Evolutionary conservation across 2,329 filamentous ascomycete species (phyloP).

Genomic region (Raffaelea ambrosiae): DNA sequence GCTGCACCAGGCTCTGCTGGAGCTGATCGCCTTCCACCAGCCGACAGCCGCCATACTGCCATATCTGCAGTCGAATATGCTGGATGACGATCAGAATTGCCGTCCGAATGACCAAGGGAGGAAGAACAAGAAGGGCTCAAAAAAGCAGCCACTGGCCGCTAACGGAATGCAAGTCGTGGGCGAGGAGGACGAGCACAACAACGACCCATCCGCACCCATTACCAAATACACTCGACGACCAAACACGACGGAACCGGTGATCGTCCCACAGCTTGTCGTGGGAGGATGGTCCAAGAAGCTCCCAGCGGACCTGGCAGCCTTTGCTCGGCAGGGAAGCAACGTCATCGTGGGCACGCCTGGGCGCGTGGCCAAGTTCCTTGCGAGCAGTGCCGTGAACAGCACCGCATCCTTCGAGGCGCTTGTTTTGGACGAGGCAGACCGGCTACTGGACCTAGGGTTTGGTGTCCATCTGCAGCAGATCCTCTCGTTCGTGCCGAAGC

Average conservation of each 20-base stretch:
- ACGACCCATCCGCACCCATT: slow-evolving; percentile 1
- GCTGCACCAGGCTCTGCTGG: slow-evolving; percentile 73
- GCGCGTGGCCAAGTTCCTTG: slow-evolving; percentile 76
- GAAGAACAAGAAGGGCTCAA: slow-evolving; percentile 39
- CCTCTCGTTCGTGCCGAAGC: slow-evolving; percentile 76
- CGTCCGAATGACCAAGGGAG: not conserved
- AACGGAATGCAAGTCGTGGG: slow-evolving; percentile 12
- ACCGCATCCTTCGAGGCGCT: slow-evolving; percentile 87
- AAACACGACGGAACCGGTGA: slow-evolving; percentile 34
- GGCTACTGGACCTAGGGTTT: slow-evolving; percentile 87
- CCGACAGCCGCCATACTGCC: slow-evolving; percentile 62
- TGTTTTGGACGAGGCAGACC: slow-evolving; percentile 89
- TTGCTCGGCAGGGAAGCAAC: slow-evolving; percentile 78
- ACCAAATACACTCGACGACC: slow-evolving; percentile 24
- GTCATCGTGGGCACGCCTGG: slow-evolving; percentile 82
- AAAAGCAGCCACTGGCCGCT: slow-evolving; percentile 5
- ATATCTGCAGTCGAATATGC: slow-evolving; percentile 27
- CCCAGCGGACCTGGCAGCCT: slow-evolving; percentile 77
- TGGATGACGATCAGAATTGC: slow-evolving; percentile 1
- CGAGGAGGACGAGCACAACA: slow-evolving; percentile 6
- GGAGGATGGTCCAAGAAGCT: slow-evolving; percentile 65
- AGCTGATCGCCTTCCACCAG: slow-evolving; percentile 73
- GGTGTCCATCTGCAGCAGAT: slow-evolving; percentile 86
- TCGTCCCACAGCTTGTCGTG: slow-evolving; percentile 81
- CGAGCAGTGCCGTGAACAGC: slow-evolving; percentile 79